Percentiles rank a stretch among this genome's conserved stretches.
These are phyloP conservation scores for Alternaria burnsii DNA, from an alignment of 2,329 filamentous ascomycete species.

Conservation along the genomic window DNA sequence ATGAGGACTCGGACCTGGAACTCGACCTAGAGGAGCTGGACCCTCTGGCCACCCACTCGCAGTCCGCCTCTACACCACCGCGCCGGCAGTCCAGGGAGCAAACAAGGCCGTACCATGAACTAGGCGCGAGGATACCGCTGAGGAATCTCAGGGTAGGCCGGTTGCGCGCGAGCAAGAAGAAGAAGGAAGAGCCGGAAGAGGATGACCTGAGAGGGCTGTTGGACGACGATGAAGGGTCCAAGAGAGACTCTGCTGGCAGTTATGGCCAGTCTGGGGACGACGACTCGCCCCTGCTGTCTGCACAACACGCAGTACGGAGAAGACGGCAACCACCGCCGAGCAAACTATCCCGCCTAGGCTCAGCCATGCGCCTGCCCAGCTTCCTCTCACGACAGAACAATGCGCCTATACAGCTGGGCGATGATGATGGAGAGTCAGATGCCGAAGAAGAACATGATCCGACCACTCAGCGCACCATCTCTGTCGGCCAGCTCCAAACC, in stretches of 20 bases:
- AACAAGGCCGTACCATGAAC: constrained; percentile 49
- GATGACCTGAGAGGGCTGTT: constrained; percentile 72
- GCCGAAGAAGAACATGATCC: constrained; percentile 62
- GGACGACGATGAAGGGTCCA: constrained; percentile 66
- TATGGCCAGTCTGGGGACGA: constrained; percentile 67
- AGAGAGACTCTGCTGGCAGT: constrained; percentile 68
- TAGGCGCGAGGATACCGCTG: constrained; percentile 71
- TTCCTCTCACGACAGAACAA: constrained; percentile 61
- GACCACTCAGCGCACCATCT: constrained; percentile 75
- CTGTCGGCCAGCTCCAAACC: constrained; percentile 76
- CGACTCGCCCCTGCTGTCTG: constrained; percentile 75
- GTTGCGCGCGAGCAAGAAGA: constrained; percentile 52
- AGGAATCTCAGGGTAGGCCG: constrained; percentile 65
- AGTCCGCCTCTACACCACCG: constrained; percentile 34
- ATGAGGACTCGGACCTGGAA: constrained; percentile 77
- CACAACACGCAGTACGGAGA: constrained; percentile 35
- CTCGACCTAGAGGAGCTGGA: constrained; percentile 83
- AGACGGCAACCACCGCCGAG: constrained; percentile 37
- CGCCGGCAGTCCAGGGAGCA: constrained; percentile 43
- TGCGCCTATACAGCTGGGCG: constrained; percentile 36
- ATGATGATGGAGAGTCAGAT: constrained; percentile 51
- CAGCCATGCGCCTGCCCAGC: constrained; percentile 69
- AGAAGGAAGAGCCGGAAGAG: constrained; percentile 63
- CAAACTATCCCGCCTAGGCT: constrained; percentile 58
- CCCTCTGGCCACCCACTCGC: constrained; percentile 56